Evolutionary conservation across 768 basidiomycete genomes (phyloP).

Genomic region (Solioccasus polychromus): DNA sequence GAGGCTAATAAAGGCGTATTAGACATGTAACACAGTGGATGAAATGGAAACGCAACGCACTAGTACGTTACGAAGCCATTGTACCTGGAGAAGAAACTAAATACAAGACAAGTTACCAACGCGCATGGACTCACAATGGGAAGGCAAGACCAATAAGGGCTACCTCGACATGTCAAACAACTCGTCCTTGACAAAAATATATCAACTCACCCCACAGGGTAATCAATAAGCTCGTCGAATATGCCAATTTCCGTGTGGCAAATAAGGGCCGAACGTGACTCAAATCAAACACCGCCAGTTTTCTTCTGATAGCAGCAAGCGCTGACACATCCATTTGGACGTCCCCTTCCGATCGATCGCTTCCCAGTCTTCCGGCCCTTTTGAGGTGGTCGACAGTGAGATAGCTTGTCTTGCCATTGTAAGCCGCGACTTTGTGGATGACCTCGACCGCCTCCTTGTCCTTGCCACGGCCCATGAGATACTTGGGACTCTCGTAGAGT

Average conservation of each 20-base stretch:
- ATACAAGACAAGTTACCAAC: neutral
- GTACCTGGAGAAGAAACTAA: conserved; percentile 33
- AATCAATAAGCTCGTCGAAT: conserved; percentile 50
- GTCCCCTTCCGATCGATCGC: conserved; percentile 6
- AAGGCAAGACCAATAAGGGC: conserved; percentile 77
- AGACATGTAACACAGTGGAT: neutral
- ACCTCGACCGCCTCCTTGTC: conserved; percentile 62
- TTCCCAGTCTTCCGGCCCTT: conserved; percentile 13
- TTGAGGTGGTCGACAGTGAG: conserved; percentile 53
- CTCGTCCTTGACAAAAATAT: neutral
- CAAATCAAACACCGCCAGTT: conserved; percentile 36
- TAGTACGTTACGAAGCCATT: conserved; percentile 54
- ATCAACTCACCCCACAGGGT: conserved; percentile 45
- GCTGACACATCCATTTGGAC: conserved; percentile 35
- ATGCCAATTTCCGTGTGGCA: conserved; percentile 47
- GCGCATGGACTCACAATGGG: conserved; percentile 46
- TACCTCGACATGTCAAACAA: conserved; percentile 22
- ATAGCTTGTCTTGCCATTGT: conserved; percentile 50
- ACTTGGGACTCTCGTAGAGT: conserved; percentile 69
- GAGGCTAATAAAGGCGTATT: conserved; percentile 40
- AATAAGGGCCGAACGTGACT: conserved; percentile 49
- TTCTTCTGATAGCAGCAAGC: conserved; percentile 37
- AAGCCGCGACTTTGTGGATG: conserved; percentile 57
- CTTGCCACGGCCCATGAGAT: conserved; percentile 63
- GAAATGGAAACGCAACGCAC: conserved; percentile 24